phyloP scores from a whole-genome alignment of 2,329 filamentous ascomycete genomes.

The Pseudocercospora macadamiae region DNA sequence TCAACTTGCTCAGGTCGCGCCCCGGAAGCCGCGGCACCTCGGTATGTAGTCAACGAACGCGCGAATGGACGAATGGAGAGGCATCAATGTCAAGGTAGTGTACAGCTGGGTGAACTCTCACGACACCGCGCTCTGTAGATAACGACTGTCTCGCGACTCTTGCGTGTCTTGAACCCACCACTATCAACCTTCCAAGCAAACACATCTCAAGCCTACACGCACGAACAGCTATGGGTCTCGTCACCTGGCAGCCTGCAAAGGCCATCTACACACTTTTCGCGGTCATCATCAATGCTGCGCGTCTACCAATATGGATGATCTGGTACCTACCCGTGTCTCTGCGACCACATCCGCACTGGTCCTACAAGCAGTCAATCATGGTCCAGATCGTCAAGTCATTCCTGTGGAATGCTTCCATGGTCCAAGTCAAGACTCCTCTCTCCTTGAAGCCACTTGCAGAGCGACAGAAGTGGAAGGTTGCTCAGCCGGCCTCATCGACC shows the following conservation, averaged over 20 bases:
- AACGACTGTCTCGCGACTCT: not conserved
- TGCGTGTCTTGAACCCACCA: not conserved
- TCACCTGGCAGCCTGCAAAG: constrained; percentile 45
- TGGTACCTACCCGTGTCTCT: constrained; percentile 41
- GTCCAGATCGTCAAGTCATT: constrained; percentile 40
- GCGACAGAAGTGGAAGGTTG: constrained; percentile 43
- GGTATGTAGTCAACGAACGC: not conserved
- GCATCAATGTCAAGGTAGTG: not conserved
- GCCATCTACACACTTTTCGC: constrained; percentile 43
- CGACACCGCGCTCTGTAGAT: no score
- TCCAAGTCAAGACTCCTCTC: constrained; percentile 37
- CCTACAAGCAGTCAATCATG: constrained; percentile 43
- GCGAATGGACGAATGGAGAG: not conserved
- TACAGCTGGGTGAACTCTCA: not conserved
- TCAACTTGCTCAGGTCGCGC: not conserved
- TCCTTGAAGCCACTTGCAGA: constrained; percentile 42
- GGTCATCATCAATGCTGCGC: constrained; percentile 38
- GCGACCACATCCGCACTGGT: constrained; percentile 47
- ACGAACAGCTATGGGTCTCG: constrained; percentile 20
- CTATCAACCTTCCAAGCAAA: not conserved
- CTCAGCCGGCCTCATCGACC: constrained; percentile 18
- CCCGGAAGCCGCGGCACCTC: not conserved
- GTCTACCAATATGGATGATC: constrained; percentile 45
- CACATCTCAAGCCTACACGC: not conserved
- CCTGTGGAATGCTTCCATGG: constrained; percentile 37